Evolutionary conservation across 202 grass and related monocot species (phyloP).

Genomic region (Panicum virgatum): DNA sequence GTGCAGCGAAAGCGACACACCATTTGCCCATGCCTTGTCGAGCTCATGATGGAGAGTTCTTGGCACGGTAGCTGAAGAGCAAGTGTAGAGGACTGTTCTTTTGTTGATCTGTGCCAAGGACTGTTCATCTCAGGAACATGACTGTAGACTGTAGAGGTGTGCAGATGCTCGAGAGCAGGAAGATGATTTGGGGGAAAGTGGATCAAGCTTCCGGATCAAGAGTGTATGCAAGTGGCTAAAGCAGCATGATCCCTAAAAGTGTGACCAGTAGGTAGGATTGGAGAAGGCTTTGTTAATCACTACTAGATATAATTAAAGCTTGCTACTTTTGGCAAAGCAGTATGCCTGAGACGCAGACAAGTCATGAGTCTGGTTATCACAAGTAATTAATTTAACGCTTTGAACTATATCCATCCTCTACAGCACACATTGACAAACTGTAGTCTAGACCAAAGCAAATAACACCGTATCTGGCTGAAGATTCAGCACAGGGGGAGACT

Average conservation of each 20-base stretch:
- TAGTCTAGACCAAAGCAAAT: neutral
- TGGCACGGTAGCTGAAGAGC: neutral
- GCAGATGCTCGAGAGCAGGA: neutral
- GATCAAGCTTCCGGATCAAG: neutral
- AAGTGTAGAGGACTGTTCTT: too few species aligned
- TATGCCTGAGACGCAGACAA: slow-evolving; percentile 10
- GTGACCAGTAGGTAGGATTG: neutral
- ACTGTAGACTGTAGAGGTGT: neutral
- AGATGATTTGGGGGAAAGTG: neutral
- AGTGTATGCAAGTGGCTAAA: neutral
- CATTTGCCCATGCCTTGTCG: slow-evolving; percentile 21
- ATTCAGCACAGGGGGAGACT: neutral
- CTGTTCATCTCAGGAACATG: neutral
- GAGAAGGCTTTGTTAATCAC: neutral
- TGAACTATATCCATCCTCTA: neutral
- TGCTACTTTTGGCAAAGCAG: slow-evolving; percentile 24
- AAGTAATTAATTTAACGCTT: neutral
- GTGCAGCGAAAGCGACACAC: slow-evolving; percentile 27
- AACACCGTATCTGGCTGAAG: neutral
- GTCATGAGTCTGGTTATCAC: neutral
- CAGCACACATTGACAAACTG: neutral
- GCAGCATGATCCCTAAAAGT: slow-evolving; percentile 15
- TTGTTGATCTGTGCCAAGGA: neutral
- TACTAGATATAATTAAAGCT: neutral
- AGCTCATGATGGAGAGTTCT: slow-evolving; percentile 13